Evolutionary conservation across 1,139 yeast species (phyloP), one percentile per base, ranked within the genome.

Genomic region (Geotrichum citri-aurantii): DNA sequence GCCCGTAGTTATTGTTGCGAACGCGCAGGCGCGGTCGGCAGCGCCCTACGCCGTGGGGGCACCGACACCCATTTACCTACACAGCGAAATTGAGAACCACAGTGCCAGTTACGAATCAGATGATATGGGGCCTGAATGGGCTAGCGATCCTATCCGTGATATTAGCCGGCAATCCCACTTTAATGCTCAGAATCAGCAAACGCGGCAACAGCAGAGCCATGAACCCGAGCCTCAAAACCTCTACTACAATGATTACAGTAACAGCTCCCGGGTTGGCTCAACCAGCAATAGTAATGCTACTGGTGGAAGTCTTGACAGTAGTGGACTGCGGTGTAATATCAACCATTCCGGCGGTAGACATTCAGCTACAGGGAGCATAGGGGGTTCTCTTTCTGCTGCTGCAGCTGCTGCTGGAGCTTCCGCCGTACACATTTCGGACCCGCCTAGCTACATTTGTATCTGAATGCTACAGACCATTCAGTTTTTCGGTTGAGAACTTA

Each of bases 1-100:
- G 6, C 55, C 55, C 4, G 50, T 46, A 14, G 29, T 26, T 46
- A 17, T 52, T 12, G 50, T 52, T 17, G 50, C 55, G 5, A n/a
- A 33, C 17, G 17, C 17, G 40, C 40, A 33, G n/a, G 17, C 40
- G n/a, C 19, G 40, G 12, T 33, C 40, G 1, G 40, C 40, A 2
- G 40, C 40, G 17, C 40, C 40, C 1, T 33, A 33, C 12, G 17
- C n/a, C 6, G 40, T 33, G 40, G 40, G n/a, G 2, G 40, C 40
- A n/a, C 40, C 40, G 6, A 14, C 17, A 1, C 12, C 40, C 10
- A 14, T 12, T 2, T 5, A 33, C 12, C 40, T 33, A 14, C 17
- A 5, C 40, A 33, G 40, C n/a, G 40, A 11, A n/a, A 12, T 12
- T 14, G 40, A n/a, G 5, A n/a, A 33, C n/a, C 7, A 33, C n/a